phyloP scores from a whole-genome alignment of 495 filamentous ascomycete species.

The Penicillium steckii region DNA sequence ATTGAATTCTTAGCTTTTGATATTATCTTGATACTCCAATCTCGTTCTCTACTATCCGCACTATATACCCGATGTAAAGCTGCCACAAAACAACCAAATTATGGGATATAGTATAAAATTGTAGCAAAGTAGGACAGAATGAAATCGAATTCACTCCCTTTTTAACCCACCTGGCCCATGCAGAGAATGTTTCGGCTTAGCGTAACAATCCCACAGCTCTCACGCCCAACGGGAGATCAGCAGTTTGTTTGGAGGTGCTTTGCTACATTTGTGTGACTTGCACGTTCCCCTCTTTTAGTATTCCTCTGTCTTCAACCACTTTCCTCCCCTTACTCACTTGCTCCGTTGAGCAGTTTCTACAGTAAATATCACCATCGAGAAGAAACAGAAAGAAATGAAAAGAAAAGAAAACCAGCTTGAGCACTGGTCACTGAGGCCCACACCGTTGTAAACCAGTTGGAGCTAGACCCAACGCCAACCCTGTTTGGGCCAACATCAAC shows the following conservation, averaged over 20 bases:
- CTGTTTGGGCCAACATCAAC: constrained; percentile 1
- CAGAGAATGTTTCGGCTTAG: constrained; percentile 13
- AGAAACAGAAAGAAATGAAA: not conserved
- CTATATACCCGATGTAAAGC: too few species aligned
- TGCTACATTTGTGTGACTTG: constrained; percentile 3
- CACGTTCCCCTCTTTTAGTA: constrained; percentile 1
- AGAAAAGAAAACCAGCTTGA: not conserved
- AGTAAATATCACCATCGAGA: too few species aligned
- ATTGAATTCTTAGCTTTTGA: too few species aligned
- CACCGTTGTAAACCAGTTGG: not conserved
- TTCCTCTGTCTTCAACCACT: not conserved
- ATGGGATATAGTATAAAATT: not conserved
- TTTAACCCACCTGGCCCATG: constrained; percentile 1
- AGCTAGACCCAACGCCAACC: constrained; percentile 8
- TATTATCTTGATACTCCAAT: too few species aligned
- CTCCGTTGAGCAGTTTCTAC: not conserved
- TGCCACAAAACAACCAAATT: too few species aligned
- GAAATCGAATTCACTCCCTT: too few species aligned
- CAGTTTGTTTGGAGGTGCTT: not conserved
- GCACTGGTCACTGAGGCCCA: too few species aligned
- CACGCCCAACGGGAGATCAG: constrained; percentile 19
- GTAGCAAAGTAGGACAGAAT: too few species aligned
- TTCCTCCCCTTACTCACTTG: not conserved
- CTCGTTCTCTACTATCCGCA: too few species aligned
- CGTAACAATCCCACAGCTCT: constrained; percentile 6